Conservation (phyloP, 345 rosid species). For the Hibiscus mutabilis region DNA sequence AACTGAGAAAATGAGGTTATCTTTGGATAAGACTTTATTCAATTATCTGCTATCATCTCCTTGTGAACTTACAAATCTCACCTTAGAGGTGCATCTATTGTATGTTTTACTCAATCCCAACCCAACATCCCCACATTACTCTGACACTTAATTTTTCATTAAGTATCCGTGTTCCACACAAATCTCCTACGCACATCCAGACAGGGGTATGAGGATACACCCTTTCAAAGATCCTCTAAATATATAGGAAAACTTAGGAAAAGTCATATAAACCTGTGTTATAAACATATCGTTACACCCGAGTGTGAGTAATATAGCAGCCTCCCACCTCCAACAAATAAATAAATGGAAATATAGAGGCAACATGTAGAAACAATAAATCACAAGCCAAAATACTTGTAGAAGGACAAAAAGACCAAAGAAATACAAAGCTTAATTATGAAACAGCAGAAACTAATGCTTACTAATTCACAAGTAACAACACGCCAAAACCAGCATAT, state of each 20-base stretch:
- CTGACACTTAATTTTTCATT: too few species aligned
- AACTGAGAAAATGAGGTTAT: neutral
- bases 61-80: neutral
- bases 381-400: neutral
- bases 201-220: too few species aligned
- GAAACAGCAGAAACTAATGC: neutral
- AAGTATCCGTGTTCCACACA: too few species aligned
- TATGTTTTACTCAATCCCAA: neutral
- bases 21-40: neutral
- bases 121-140: too few species aligned
- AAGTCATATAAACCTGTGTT: too few species aligned
- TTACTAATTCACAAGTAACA: neutral
- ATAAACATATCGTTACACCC: too few species aligned
- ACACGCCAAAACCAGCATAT: neutral
- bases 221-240: too few species aligned
- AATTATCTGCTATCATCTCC: neutral
- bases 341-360: neutral
- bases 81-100: neutral
- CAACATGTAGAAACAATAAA: conserved; percentile 4
- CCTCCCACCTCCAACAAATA: neutral
- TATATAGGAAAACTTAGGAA: too few species aligned
- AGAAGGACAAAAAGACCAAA: neutral
- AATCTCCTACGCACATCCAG: too few species aligned
- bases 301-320: too few species aligned
- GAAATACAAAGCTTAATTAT: neutral